phyloP scores from a whole-genome alignment of 2,329 filamentous ascomycete genomes.

The Grosmannia clavigera region DNA sequence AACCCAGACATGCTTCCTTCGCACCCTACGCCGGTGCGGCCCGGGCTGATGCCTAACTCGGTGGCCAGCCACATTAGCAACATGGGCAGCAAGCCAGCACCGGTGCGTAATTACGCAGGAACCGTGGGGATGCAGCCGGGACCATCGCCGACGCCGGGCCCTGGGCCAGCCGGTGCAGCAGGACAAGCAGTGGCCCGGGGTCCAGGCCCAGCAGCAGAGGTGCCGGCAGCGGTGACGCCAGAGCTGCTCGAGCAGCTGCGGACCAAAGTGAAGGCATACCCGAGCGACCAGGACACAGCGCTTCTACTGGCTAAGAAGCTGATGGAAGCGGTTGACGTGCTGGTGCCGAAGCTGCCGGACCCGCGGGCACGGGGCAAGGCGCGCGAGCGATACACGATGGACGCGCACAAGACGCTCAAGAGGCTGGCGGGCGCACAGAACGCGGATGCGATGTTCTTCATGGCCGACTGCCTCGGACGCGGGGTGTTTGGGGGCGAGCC shows the following conservation, averaged over 20 bases:
- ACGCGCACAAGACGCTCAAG: slow-evolving; percentile 85
- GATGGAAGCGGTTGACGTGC: slow-evolving; percentile 68
- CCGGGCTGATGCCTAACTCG: slow-evolving; percentile 48
- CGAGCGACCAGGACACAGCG: slow-evolving; percentile 58
- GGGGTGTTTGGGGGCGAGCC: slow-evolving; percentile 66
- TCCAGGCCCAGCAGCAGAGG: slow-evolving; percentile 1
- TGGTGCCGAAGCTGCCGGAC: slow-evolving; percentile 53
- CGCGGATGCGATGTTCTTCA: slow-evolving; percentile 80
- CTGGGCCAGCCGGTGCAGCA: slow-evolving; percentile 12
- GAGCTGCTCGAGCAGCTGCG: slow-evolving; percentile 69
- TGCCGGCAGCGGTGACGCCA: slow-evolving; percentile 51
- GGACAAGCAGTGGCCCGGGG: slow-evolving; percentile 13
- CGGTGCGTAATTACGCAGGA: slow-evolving; percentile 38
- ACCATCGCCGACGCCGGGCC: slow-evolving; percentile 4
- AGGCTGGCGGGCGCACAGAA: slow-evolving; percentile 66
- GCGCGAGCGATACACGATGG: slow-evolving; percentile 71
- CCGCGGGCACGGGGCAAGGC: slow-evolving; percentile 61
- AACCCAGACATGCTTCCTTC: slow-evolving; percentile 39
- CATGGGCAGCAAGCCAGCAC: slow-evolving; percentile 43
- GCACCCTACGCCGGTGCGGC: slow-evolving; percentile 50
- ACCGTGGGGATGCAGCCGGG: neutral
- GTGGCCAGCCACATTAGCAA: slow-evolving; percentile 28
- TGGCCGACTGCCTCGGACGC: slow-evolving; percentile 80
- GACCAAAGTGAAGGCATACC: slow-evolving; percentile 54
- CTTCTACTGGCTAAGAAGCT: slow-evolving; percentile 70